A percentile compares a stretch with the other conserved stretches of the same genome.
These are phyloP conservation scores for Eruca vesicaria DNA, from an alignment of 441 rosid genomes.

Conservation along the genomic window DNA sequence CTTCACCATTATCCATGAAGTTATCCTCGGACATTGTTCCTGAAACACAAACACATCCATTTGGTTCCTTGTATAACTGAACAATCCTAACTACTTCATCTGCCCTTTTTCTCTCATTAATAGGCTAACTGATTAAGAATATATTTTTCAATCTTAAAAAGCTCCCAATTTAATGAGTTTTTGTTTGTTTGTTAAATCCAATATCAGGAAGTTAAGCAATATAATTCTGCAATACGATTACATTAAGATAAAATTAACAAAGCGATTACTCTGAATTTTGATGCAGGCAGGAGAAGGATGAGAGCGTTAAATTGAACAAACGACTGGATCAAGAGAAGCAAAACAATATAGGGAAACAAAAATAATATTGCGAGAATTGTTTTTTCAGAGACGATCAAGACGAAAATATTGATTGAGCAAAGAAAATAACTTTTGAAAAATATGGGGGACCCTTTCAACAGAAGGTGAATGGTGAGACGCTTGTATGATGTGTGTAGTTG, in stretches of 20 bases:
- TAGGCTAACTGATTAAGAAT: background rate
- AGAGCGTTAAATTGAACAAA: background rate
- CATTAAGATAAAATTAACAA: background rate
- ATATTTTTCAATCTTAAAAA: background rate
- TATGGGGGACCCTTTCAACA: background rate
- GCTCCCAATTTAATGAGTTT: background rate
- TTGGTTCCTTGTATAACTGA: background rate
- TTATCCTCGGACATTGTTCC: conserved; percentile 41
- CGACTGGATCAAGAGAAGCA: background rate
- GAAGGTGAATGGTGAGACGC: background rate
- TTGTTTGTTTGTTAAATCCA: background rate
- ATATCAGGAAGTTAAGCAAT: background rate
- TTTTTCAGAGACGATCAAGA: conserved; percentile 6
- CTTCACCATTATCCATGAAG: conserved; percentile 31
- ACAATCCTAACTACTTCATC: conserved; percentile 5
- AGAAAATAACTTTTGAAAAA: background rate
- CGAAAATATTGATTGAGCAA: background rate
- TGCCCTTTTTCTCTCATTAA: background rate
- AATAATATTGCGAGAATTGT: background rate
- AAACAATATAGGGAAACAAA: background rate
- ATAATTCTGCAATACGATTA: conserved; percentile 4
- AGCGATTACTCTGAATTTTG: background rate
- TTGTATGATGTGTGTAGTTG: background rate
- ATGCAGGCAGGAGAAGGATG: background rate
- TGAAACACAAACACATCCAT: conserved; percentile 22